Evolutionary conservation across 129 eudicot genomes (phyloP).

Genomic region (Artemisia tridentata): DNA sequence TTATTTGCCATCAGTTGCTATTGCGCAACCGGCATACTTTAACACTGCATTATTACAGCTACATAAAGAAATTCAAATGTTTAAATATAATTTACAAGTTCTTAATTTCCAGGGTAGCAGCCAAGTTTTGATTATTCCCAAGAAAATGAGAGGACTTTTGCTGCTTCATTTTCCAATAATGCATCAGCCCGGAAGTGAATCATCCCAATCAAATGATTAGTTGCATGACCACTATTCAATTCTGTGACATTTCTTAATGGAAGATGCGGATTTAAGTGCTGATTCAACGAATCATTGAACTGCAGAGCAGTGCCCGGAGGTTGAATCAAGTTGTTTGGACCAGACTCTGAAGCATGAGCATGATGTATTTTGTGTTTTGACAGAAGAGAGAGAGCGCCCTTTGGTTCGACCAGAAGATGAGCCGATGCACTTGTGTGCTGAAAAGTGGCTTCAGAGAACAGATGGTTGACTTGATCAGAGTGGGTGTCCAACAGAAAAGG

Average conservation of each 20-base stretch:
- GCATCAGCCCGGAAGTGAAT: conserved; percentile 31
- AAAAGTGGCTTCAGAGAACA: conserved; percentile 6
- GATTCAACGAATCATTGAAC: conserved; percentile 16
- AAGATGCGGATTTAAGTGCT: conserved; percentile 10
- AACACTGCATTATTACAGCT: conserved; percentile 11
- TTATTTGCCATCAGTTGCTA: background rate
- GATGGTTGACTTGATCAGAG: conserved; percentile 19
- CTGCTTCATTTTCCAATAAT: conserved; percentile 30
- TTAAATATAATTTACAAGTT: background rate
- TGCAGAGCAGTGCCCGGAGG: conserved; percentile 10
- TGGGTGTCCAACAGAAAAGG: conserved; percentile 31
- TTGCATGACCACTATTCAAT: background rate
- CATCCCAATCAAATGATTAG: conserved; percentile 22
- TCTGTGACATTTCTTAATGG: conserved; percentile 10
- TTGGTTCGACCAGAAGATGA: conserved; percentile 23
- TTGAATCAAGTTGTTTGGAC: conserved; percentile 26
- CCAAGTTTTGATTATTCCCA: conserved; percentile 27
- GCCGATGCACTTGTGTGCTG: conserved; percentile 19
- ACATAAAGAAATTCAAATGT: background rate
- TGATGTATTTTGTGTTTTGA: conserved; percentile 27
- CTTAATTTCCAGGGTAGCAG: background rate
- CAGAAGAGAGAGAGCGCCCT: conserved; percentile 43
- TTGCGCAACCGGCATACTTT: background rate
- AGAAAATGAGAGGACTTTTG: conserved; percentile 35
- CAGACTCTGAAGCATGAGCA: conserved; percentile 1